Base-by-base conservation (phyloP, 768 basidiomycete genomes). In the Leccinum incarnatum region DNA sequence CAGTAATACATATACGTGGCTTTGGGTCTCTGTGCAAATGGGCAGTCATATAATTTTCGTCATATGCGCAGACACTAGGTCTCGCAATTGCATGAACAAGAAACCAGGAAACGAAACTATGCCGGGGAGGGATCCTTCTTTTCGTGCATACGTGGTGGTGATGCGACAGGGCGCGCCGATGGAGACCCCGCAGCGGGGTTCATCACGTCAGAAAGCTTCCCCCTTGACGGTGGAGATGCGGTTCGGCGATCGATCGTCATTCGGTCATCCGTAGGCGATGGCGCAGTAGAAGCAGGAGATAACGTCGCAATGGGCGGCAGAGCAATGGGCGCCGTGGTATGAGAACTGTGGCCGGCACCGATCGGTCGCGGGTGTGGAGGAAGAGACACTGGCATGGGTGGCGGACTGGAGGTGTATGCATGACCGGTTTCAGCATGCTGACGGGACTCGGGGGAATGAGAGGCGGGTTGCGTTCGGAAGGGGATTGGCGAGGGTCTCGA, bases 291-390 rank as follows among this genome's bases (percentile, higher is more conserved):
- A 6, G 81, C 70, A 3, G 87, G 85, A 7, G 87, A 84, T 23
- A 90, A 73, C 7, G 87, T 88, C 23, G 85, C 80, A 60, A 90
- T 89, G 0, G 87, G 87, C 51, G 89, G 89, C 1, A 90, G 77
- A 1, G 85, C 79, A 47, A 88, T 82, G 19, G 77, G 62, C 19
- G 65, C 68, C 6, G 64, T 69, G 53, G 70, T 47, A 63, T 82
- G 78, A 5, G 75, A 27, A 27, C 27, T 27, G 27, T 27, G 27
- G 27, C 27, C 27, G 27, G 27, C 27, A 27, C 27, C 27, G 27
- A 27, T 27, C 27, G 1, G 27, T 27, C 27, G 27, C 27, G 27
- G 27, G 27, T 27, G 27, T 27, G 27, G 27, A 27, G 27, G 27
- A 27, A 27, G 27, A 27, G 27, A 27, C 27, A 27, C 27, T 27